Evolutionary conservation across 306 rosid species (phyloP), one percentile per base, ranked within the genome.

Genomic region (Casuarina glauca): DNA sequence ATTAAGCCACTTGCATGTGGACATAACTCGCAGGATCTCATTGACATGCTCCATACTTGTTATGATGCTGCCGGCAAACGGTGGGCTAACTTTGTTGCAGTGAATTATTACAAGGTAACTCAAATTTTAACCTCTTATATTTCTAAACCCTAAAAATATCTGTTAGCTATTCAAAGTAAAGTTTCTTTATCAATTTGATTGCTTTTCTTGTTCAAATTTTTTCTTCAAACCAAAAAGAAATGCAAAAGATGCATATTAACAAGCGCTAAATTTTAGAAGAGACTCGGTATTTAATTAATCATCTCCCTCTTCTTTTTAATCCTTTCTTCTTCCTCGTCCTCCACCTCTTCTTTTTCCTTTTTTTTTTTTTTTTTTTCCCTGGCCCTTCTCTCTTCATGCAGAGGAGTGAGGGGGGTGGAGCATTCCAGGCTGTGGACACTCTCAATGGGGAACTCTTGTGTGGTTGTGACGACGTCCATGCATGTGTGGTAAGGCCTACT

Each of bases 351-450:
- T 26, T 26, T 26, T 26, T 26, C 32, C 32, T 1, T 26, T 26
- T 26, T 26, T 26, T 0, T 26, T 26, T 26, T 20, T 26, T 26
- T 26, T 26, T 26, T 26, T 26, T 26, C 32, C 32, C 0, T 0
- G 32, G 32, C 32, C 32, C 32, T 26, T 26, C 32, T 26, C 32
- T 26, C 32, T 67, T 64, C 19, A 72, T 77, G 79, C 84, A 94
- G 98, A 89, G 95, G 69, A 94, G 97, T 78, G 92, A 88, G 20
- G 97, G 96, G 41, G 97, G 94, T 73, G 98, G 98, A 46, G 49
- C 97, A 4, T 92, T 94, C 84, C 89, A 89, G 82, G 97, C 97
- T 4, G 79, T 81, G 38, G 98, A 92, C 76, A 79, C 84, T 26
- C 85, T 90, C 35, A 94, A 94, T 80, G 97, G 97, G 75, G 79